Evolutionary conservation across 169 alveolate genomes (phyloP).

Genomic region (Plasmodium billcollinsi): DNA sequence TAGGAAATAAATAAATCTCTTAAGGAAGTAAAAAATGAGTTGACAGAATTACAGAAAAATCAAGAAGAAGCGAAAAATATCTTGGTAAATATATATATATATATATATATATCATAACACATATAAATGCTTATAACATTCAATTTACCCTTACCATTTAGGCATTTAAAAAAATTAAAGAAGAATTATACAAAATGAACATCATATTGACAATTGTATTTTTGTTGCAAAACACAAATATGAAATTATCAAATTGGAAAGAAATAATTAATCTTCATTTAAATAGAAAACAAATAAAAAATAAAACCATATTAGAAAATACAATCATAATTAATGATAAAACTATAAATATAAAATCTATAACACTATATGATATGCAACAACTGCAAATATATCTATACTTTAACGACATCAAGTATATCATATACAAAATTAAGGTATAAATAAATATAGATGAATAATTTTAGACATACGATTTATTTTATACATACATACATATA

Average conservation of each 20-base stretch:
- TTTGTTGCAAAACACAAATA: conserved; percentile 67
- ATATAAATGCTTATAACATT: not conserved
- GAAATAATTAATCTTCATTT: conserved; percentile 59
- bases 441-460: not conserved
- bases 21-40: conserved; percentile 60
- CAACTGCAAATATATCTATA: conserved; percentile 54
- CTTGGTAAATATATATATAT: conserved; percentile 8
- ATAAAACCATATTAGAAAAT: conserved; percentile 40
- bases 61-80: conserved; percentile 57
- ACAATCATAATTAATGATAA: conserved; percentile 52
- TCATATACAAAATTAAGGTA: conserved; percentile 75
- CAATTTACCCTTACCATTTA: not conserved
- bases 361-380: conserved; percentile 59
- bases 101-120: not conserved
- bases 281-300: conserved; percentile 35
- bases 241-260: conserved; percentile 63
- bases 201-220: conserved; percentile 55
- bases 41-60: conserved; percentile 34
- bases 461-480: too few species aligned
- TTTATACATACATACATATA: not conserved
- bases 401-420: conserved; percentile 64
- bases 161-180: conserved; percentile 73
- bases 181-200: conserved; percentile 71
- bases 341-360: conserved; percentile 55
- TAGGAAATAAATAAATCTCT: conserved; percentile 75